Conservation (phyloP, 441 rosid genomes). For the Biscutella laevigata region DNA sequence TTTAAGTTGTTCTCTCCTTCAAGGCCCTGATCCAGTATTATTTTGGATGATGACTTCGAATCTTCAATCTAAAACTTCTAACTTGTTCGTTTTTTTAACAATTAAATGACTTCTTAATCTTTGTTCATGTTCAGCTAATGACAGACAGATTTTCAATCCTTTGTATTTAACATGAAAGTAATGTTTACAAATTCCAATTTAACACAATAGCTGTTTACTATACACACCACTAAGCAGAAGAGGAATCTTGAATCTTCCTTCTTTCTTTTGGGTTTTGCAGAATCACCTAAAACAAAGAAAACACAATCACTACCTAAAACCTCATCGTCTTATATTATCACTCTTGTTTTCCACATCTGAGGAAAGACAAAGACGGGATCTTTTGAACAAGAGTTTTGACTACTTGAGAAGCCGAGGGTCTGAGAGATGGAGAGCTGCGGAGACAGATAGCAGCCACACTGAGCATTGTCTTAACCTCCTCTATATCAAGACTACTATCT, state of each 20-base stretch:
- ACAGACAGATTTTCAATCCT: background rate
- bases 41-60: no score
- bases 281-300: constrained; percentile 12
- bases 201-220: constrained; percentile 1
- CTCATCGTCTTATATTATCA: constrained; percentile 10
- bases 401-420: constrained; percentile 55
- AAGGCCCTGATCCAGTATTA: no score
- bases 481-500: constrained; percentile 37
- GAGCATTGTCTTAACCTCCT: constrained; percentile 52
- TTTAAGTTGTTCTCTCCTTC: no score
- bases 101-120: no score
- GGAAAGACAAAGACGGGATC: constrained; percentile 30
- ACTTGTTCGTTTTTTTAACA: no score
- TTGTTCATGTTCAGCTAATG: background rate
- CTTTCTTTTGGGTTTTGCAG: constrained; percentile 7
- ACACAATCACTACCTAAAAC: constrained; percentile 22
- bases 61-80: background rate
- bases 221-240: constrained; percentile 12
- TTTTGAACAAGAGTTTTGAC: constrained; percentile 31
- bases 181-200: constrained; percentile 1
- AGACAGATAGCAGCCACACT: constrained; percentile 43
- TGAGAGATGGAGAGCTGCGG: constrained; percentile 35
- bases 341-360: constrained; percentile 5
- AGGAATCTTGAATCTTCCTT: background rate
- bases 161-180: constrained; percentile 2